Base-by-base conservation (phyloP, 768 basidiomycete genomes). In the Hebeloma cylindrosporum region DNA sequence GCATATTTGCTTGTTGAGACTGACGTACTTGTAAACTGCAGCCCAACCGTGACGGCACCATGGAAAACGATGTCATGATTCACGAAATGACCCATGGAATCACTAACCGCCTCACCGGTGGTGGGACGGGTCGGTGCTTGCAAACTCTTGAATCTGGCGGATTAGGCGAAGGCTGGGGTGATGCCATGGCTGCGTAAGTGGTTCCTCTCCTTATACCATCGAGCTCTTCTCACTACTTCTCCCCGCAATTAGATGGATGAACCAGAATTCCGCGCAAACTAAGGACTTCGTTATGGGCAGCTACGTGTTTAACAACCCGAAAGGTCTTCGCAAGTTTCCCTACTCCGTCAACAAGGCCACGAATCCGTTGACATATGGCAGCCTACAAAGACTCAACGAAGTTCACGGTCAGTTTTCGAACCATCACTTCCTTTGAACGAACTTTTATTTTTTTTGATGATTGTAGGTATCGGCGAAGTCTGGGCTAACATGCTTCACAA, bases 151-250 rank as follows among this genome's bases (percentile, higher is more conserved):
- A 85, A 56, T 69, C 82, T 2, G 78, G 79, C 16, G 83, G 83
- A 10, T 74, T 85, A 73, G 83, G 82, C 31, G 84, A 87, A 60
- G 82, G 80, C 13, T 85, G 82, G 81, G 77, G 77, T 3, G 82
- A 83, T 61, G 72, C 72, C 14, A 60, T 74, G 65, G 70, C 73
- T 2, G 63, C 65, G 70, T 73, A 49, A 13, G 65, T 56, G 16
- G 2, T 13, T 30, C 25, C 17, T 11, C 25, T 20, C n/a, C 7
- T 47, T 21, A 13, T 18, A 33, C 13, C 11, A 10, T 17, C 29
- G 6, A 10, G 21, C 13, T 40, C 5, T 7, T 13, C 26, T 18
- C 7, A 40, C 28, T 13, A 27, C 9, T 13, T 7, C 20, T 18
- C 39, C 33, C 4, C 3, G 5, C n/a, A n/a, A 33, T 2, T 37